Conservation (phyloP, 1,284 basidiomycete genomes). For the Leccinum fallax region DNA sequence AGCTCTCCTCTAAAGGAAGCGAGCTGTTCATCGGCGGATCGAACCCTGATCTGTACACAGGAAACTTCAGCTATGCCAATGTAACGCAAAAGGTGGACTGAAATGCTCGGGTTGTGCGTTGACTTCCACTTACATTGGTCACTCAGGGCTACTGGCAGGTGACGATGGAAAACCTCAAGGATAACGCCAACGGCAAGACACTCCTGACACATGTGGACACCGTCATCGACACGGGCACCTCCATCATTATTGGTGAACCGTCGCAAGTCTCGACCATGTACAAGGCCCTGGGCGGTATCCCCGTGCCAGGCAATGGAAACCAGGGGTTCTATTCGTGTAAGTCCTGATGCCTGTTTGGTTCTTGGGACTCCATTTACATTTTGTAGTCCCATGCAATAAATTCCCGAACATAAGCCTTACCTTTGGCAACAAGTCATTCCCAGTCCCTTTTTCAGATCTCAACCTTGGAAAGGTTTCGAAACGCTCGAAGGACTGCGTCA, state of each 20-base stretch:
- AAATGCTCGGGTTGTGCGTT: neutral
- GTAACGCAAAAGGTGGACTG: slow-evolving; percentile 35
- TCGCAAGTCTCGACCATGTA: slow-evolving; percentile 8
- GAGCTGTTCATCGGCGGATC: slow-evolving; percentile 45
- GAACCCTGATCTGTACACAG: slow-evolving; percentile 16
- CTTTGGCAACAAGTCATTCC: slow-evolving; percentile 14
- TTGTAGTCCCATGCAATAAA: slow-evolving; percentile 15
- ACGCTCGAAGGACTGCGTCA: slow-evolving; percentile 18
- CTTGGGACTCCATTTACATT: neutral
- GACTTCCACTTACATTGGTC: neutral
- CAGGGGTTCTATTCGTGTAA: slow-evolving; percentile 14
- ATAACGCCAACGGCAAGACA: slow-evolving; percentile 18
- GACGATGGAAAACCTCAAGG: slow-evolving; percentile 35
- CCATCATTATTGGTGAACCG: slow-evolving; percentile 43
- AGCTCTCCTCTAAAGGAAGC: slow-evolving; percentile 29
- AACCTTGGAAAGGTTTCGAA: slow-evolving; percentile 13
- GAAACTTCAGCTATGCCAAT: slow-evolving; percentile 16
- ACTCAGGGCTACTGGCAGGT: slow-evolving; percentile 48
- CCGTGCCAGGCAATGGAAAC: neutral
- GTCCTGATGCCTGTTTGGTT: neutral
- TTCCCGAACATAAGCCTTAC: slow-evolving; percentile 17
- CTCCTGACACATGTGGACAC: slow-evolving; percentile 28
- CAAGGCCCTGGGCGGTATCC: slow-evolving; percentile 7
- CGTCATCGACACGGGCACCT: slow-evolving; percentile 51
- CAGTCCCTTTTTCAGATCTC: slow-evolving; percentile 7